Evolutionary conservation across 2,329 filamentous ascomycete species (phyloP).

Genomic region (Calonectria multiphialidica): DNA sequence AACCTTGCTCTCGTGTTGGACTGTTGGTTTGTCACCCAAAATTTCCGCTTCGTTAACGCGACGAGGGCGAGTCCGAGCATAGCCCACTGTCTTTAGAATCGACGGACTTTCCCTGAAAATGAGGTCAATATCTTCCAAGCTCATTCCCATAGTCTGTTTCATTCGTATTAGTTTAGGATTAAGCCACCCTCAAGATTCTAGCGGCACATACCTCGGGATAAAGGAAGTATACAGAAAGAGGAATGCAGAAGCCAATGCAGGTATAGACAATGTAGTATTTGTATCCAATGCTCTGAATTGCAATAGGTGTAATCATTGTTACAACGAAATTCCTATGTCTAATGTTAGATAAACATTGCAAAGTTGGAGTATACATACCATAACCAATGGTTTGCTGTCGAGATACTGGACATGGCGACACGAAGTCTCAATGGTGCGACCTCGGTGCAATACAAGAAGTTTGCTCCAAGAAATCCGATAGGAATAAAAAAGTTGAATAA

Average conservation of each 20-base stretch:
- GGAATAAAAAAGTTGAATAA: not conserved
- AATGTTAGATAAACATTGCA: not conserved
- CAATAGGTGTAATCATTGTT: not conserved
- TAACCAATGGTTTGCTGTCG: not conserved
- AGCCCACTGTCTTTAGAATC: not conserved
- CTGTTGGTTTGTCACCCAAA: not conserved
- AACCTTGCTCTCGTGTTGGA: not conserved
- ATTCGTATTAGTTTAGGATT: not conserved
- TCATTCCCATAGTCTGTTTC: conserved; percentile 6
- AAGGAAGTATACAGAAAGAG: not conserved
- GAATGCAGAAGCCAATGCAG: conserved; percentile 1
- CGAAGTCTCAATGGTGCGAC: not conserved
- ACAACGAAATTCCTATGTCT: not conserved
- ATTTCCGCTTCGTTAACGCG: not conserved
- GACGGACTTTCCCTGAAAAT: not conserved
- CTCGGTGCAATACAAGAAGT: not conserved
- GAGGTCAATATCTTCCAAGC: not conserved
- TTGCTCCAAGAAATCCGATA: conserved; percentile 1
- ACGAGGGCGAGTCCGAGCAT: not conserved
- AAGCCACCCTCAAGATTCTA: not conserved
- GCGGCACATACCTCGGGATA: not conserved
- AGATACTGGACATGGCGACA: not conserved
- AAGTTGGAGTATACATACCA: not conserved
- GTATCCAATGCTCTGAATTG: not conserved
- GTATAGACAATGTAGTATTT: conserved; percentile 1